Conservation (phyloP, 768 basidiomycete species). For the Termitomyces sp. region DNA sequence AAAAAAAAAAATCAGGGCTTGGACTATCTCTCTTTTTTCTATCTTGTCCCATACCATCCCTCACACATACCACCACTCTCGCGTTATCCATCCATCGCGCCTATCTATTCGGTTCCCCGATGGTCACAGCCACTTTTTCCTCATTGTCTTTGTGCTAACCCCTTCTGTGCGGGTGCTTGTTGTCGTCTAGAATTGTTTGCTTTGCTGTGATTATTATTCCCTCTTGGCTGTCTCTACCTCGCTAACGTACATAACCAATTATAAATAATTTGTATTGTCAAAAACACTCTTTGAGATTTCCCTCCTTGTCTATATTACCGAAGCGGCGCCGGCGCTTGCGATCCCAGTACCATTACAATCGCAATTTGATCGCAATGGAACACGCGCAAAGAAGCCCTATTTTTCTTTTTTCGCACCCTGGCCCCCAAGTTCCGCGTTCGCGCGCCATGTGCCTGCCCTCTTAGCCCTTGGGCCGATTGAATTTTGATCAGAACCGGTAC, state of each 20-base stretch:
- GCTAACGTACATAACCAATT: constrained; percentile 5
- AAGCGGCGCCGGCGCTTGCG: not conserved
- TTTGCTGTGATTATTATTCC: constrained; percentile 9
- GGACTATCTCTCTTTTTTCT: too few species aligned
- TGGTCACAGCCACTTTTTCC: constrained; percentile 2
- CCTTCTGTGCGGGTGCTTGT: constrained; percentile 5
- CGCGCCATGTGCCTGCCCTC: too few species aligned
- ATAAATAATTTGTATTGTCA: constrained; percentile 16
- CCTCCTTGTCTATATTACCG: too few species aligned
- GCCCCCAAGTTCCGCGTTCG: too few species aligned
- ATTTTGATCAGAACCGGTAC: too few species aligned
- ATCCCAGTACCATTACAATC: not conserved
- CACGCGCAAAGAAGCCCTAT: too few species aligned
- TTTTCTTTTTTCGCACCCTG: too few species aligned
- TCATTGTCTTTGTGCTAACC: constrained; percentile 4
- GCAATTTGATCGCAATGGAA: not conserved
- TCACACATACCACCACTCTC: not conserved
- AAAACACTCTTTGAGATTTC: not conserved
- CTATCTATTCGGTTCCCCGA: constrained; percentile 9
- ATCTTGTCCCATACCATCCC: not conserved
- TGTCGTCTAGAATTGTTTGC: constrained; percentile 8
- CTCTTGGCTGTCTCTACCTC: constrained; percentile 3
- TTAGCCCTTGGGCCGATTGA: too few species aligned
- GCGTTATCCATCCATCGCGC: not conserved
- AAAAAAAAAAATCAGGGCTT: too few species aligned